Base-by-base conservation (phyloP, 306 rosid species). In the Pterocarpus macrocarpus region DNA sequence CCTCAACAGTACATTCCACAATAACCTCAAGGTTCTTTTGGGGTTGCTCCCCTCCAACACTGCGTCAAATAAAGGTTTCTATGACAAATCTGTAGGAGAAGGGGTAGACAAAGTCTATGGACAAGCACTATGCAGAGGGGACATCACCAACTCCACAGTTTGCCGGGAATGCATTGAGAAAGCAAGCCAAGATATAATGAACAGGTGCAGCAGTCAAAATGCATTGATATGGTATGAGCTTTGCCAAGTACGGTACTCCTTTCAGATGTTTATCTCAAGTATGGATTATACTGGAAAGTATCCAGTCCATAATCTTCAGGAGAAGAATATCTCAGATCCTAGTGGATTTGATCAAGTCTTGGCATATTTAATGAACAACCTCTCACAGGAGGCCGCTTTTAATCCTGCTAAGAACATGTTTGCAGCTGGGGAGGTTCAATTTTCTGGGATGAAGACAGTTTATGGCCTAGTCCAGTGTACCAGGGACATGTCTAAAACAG, bases 391-490 rank as follows among this genome's bases (percentile, higher is more conserved):
- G 74, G 89, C 88, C 35, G 82, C 87, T 9, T 82, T 36, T 53
- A 12, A 12, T 69, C 78, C 70, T 41, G 34, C 70, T 1, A 72
- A 34, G 11, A 53, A 44, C 16, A 88, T 85, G 96, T 91, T 91
- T 75, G 90, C 92, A 9, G 69, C 86, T 8, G 88, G 88, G 15
- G 84, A 85, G 30, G 57, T 83, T 13, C 10, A 15, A 0, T 73
- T 53, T 77, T 71, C 82, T 3, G 64, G 58, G 68, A 64, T 47
- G 12, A 43, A 10, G 33, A 84, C 45, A 30, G 75, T 90, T 30
- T 92, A 90, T 84, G 97, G 97, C 5, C 83, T 92, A 0, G 90
- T 84, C 14, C 94, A 90, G 69, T 90, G 94, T 61, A 90, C 89
- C 0, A 82, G 84, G 84, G 94, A 89, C 75, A 77, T 89, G 2